A percentile compares a stretch with the other conserved stretches of the same genome.
phyloP scores from a whole-genome alignment of 345 rosid genomes.

The Citrus inodora region DNA sequence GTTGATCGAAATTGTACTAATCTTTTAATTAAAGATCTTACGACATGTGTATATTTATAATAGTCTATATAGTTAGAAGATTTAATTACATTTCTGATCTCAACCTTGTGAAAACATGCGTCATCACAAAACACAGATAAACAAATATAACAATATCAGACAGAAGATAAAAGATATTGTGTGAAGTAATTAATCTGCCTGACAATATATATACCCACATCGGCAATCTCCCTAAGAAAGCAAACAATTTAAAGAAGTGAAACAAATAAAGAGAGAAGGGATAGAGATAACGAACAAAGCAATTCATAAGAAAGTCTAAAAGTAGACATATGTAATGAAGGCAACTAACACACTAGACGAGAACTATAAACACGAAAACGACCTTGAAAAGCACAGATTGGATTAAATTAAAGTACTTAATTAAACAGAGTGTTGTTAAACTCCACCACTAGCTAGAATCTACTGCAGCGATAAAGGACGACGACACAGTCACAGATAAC shows the following conservation, averaged over 20 bases:
- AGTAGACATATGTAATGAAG: too few species aligned
- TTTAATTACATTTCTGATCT: too few species aligned
- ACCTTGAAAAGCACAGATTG: not conserved
- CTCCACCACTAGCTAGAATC: not conserved
- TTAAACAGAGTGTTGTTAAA: not conserved
- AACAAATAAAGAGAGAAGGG: not conserved
- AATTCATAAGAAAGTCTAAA: not conserved
- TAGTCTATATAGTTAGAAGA: too few species aligned
- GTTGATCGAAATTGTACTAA: too few species aligned
- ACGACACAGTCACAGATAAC: not conserved
- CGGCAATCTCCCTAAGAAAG: not conserved
- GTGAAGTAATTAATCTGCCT: not conserved
- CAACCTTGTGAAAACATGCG: too few species aligned
- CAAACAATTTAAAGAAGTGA: not conserved
- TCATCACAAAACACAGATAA: too few species aligned
- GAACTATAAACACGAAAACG: not conserved
- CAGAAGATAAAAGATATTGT: not conserved
- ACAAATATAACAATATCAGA: too few species aligned
- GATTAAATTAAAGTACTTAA: not conserved
- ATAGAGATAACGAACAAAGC: not conserved
- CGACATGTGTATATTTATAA: too few species aligned
- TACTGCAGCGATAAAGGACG: not conserved
- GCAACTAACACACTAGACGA: too few species aligned
- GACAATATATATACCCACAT: not conserved
- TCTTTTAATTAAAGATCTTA: too few species aligned